phyloP scores from a whole-genome alignment of 805 yeast genomes.

The Candida loeiensis region DNA sequence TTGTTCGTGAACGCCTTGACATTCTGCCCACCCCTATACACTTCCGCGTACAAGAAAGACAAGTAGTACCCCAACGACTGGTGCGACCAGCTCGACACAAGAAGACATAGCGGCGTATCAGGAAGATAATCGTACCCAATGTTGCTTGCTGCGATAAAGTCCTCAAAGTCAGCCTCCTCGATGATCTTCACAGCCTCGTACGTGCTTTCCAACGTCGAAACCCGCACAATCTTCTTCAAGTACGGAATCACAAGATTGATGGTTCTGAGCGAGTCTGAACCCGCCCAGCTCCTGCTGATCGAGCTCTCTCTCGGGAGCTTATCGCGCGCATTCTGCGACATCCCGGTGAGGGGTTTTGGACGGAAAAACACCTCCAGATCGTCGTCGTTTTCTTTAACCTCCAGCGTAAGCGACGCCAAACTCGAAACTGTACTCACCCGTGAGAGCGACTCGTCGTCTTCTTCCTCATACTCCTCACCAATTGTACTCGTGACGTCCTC shows the following conservation, averaged over 20 bases:
- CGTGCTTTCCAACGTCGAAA: constrained; percentile 19
- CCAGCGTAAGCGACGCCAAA: constrained; percentile 1
- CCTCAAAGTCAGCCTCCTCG: constrained; percentile 32
- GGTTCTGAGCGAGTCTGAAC: constrained; percentile 45
- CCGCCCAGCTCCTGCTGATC: constrained; percentile 53
- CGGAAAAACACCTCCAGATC: constrained; percentile 41
- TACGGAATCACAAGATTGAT: constrained; percentile 41
- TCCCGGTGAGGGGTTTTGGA: constrained; percentile 55
- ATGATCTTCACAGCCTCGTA: constrained; percentile 39
- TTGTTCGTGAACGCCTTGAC: constrained; percentile 20
- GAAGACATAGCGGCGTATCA: constrained; percentile 37
- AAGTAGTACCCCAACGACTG: constrained; percentile 74
- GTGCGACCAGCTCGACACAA: constrained; percentile 60
- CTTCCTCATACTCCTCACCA: neutral
- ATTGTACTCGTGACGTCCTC: constrained; percentile 1
- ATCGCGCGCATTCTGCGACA: constrained; percentile 54
- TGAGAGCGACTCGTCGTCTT: neutral
- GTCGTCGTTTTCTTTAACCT: constrained; percentile 9
- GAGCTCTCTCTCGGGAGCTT: constrained; percentile 52
- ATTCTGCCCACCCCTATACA: constrained; percentile 34
- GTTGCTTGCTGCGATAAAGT: constrained; percentile 21
- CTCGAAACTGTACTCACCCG: neutral
- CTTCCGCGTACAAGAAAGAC: constrained; percentile 58
- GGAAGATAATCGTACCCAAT: constrained; percentile 43
- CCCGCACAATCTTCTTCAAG: constrained; percentile 24